phyloP scores from a whole-genome alignment of 805 yeast genomes.

The Barnettozyma wickerhamii region DNA sequence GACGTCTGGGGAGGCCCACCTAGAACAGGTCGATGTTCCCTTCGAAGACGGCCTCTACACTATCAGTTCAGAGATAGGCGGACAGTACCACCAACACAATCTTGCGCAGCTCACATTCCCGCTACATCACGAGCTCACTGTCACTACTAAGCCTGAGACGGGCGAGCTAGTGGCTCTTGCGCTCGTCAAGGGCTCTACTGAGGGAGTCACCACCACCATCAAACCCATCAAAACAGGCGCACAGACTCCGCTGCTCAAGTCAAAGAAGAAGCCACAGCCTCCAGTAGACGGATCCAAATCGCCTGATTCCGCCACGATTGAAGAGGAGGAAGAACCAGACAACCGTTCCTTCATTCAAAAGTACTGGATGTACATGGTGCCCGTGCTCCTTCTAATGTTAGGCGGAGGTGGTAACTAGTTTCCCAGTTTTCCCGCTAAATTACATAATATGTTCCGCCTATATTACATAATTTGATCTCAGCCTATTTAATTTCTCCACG shows the following conservation, averaged over 20 bases:
- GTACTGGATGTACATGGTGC: slow-evolving; percentile 59
- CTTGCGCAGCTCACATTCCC: slow-evolving; percentile 17
- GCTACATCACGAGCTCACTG: slow-evolving; percentile 14
- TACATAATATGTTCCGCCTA: slow-evolving; percentile 1
- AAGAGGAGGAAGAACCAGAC: slow-evolving; percentile 6
- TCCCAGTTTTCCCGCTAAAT: too few species aligned
- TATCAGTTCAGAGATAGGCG: slow-evolving; percentile 18
- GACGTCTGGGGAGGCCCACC: slow-evolving; percentile 1
- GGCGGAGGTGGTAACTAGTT: slow-evolving; percentile 7
- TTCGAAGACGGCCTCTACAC: slow-evolving; percentile 17
- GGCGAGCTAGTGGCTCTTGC: slow-evolving; percentile 19
- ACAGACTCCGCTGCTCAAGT: slow-evolving; percentile 13
- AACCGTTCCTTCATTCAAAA: slow-evolving; percentile 46
- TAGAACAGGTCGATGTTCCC: neutral
- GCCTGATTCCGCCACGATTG: neutral
- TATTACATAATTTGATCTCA: neutral
- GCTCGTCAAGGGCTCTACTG: slow-evolving; percentile 5
- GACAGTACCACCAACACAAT: slow-evolving; percentile 15
- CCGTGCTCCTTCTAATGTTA: slow-evolving; percentile 39
- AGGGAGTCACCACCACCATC: slow-evolving; percentile 14
- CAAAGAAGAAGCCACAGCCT: neutral
- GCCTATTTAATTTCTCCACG: neutral
- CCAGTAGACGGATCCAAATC: neutral
- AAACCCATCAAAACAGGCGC: slow-evolving; percentile 5
- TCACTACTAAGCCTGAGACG: slow-evolving; percentile 14